phyloP scores from a whole-genome alignment of 2,329 filamentous ascomycete genomes.

The Microdochium nivale region DNA sequence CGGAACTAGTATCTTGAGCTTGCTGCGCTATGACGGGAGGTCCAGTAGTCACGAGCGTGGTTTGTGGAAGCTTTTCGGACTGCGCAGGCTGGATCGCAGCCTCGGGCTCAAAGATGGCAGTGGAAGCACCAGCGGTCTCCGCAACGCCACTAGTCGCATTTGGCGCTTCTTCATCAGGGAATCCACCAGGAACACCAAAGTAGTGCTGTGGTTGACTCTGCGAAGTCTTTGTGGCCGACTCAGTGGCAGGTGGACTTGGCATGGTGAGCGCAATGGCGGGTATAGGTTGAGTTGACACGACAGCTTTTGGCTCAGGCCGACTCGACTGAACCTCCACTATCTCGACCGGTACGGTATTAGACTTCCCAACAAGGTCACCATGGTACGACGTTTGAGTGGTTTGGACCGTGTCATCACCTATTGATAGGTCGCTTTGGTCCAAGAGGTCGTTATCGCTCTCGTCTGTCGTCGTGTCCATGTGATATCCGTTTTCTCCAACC shows the following conservation, averaged over 20 bases:
- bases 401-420: conserved; percentile 9
- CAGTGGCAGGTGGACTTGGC: conserved; percentile 28
- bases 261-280: conserved; percentile 36
- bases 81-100: conserved; percentile 9
- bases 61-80: conserved; percentile 12
- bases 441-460: conserved; percentile 23
- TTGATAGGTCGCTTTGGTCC: conserved; percentile 3
- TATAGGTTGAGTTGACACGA: conserved; percentile 12
- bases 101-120: conserved; percentile 15
- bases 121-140: neutral
- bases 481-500: conserved; percentile 56
- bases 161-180: conserved; percentile 33
- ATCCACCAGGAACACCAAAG: conserved; percentile 51
- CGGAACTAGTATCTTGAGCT: conserved; percentile 25
- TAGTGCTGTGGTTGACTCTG: conserved; percentile 13
- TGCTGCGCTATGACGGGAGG: conserved; percentile 22
- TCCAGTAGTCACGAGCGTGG: conserved; percentile 20
- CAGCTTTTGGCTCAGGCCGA: conserved; percentile 1
- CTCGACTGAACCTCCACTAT: conserved; percentile 8
- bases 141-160: conserved; percentile 4
- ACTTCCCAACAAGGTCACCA: conserved; percentile 9
- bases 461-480: conserved; percentile 37
- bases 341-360: conserved; percentile 3
- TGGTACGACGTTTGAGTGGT: conserved; percentile 9
- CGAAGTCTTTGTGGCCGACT: conserved; percentile 1